These are phyloP conservation scores for Entomortierella parvispora DNA, from an alignment of 192 early-diverging fungal species.

Conservation along the genomic window DNA sequence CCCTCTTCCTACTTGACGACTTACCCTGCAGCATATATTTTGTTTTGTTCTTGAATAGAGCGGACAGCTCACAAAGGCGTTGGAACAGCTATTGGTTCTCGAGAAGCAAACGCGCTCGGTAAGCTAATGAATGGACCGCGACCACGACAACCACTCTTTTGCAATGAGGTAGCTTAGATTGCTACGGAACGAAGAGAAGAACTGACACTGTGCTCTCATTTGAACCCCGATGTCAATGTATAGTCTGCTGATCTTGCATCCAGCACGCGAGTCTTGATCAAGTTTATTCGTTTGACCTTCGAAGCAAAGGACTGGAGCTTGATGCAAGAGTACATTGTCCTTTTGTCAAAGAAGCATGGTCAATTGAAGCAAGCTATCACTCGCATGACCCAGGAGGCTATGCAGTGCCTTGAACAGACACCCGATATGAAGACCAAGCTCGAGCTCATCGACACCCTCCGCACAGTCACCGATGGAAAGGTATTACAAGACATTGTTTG, in stretches of 20 bases:
- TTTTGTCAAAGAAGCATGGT: slow-evolving; percentile 97
- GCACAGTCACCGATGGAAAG: slow-evolving; percentile 97
- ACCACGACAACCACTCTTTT: too few relatives aligned
- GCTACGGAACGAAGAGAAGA: background rate
- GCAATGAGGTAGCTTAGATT: too few relatives aligned
- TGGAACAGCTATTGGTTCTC: slow-evolving; percentile 86
- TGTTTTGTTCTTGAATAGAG: slow-evolving; percentile 56
- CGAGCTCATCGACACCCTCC: slow-evolving; percentile 92
- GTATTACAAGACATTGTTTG: slow-evolving; percentile 48
- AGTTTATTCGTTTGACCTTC: slow-evolving; percentile 79
- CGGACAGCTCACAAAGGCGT: slow-evolving; percentile 81
- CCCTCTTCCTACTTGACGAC: background rate
- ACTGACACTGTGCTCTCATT: background rate
- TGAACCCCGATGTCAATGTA: background rate
- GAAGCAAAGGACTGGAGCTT: slow-evolving; percentile 84
- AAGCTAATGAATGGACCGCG: too few relatives aligned
- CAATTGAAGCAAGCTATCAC: slow-evolving; percentile 94
- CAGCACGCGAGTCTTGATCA: slow-evolving; percentile 86
- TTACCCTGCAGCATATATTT: slow-evolving; percentile 2
- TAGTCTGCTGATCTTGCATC: slow-evolving; percentile 90
- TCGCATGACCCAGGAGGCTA: slow-evolving; percentile 95
- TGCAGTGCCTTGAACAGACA: slow-evolving; percentile 88
- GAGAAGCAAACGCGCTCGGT: slow-evolving; percentile 98
- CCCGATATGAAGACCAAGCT: slow-evolving; percentile 85
- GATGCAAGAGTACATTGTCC: slow-evolving; percentile 90